Conservation (phyloP, 129 eudicot species). For the Saposhnikovia divaricata region DNA sequence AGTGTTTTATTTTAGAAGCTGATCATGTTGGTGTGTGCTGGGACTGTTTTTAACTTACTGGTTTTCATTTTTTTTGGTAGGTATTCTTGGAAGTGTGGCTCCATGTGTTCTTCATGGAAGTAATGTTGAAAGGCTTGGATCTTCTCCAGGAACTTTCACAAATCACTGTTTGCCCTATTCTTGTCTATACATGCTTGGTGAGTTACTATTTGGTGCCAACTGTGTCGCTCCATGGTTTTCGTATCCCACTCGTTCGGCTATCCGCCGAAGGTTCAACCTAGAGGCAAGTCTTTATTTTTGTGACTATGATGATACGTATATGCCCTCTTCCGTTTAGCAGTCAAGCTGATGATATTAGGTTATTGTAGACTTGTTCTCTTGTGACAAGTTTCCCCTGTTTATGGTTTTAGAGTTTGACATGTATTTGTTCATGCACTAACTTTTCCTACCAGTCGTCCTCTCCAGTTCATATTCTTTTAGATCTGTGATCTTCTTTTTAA, state of each 20-base stretch:
- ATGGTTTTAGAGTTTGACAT: not conserved
- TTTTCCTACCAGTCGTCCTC: not conserved
- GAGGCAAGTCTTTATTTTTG: slow-evolving; percentile 41
- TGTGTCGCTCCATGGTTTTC: slow-evolving; percentile 90
- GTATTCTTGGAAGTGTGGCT: slow-evolving; percentile 85
- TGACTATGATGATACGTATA: not conserved
- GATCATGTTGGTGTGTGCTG: not conserved
- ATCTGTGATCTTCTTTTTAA: not conserved
- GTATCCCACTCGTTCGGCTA: slow-evolving; percentile 69
- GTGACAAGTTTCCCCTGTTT: not conserved
- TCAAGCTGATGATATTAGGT: not conserved
- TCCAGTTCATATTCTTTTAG: not conserved
- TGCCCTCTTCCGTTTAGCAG: not conserved
- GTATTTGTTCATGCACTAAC: not conserved
- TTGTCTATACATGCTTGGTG: slow-evolving; percentile 69
- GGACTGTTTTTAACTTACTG: not conserved
- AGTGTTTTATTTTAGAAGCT: not conserved
- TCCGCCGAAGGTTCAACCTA: slow-evolving; percentile 83
- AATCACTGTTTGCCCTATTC: slow-evolving; percentile 88
- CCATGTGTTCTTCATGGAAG: slow-evolving; percentile 94
- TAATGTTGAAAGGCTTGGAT: slow-evolving; percentile 83
- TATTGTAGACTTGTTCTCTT: not conserved
- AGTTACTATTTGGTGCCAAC: slow-evolving; percentile 67
- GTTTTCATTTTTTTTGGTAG: slow-evolving; percentile 24
- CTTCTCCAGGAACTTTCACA: slow-evolving; percentile 75